Evolutionary conservation across 1,284 basidiomycete species (phyloP), one percentile per base, ranked within the genome.

Genomic region (Hemileia vastatrix): DNA sequence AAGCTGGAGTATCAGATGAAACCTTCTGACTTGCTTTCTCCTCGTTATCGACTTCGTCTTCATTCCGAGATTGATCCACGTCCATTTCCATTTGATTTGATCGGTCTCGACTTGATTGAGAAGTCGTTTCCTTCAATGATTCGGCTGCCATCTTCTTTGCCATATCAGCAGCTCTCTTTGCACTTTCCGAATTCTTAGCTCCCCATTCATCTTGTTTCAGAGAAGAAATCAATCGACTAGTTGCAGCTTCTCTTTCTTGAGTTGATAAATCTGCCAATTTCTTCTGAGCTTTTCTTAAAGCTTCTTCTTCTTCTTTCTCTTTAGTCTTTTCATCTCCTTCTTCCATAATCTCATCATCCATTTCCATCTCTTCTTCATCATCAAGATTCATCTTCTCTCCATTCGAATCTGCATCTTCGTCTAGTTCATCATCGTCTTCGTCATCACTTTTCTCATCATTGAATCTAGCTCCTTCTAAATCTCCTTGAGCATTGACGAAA

Each of bases 401-500:
- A 40, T 40, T 40, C 36, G 8, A 9, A 40, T 40, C 70, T 8
- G 65, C 67, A 57, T 56, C 51, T 18, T 49, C 64, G 49, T 64
- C 62, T 11, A 71, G 72, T 27, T 13, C 18, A 58, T 36, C 48
- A 44, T 56, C 54, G 27, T 49, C 15, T 49, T 49, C 48, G 24
- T 49, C 48, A 19, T n/a, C 19, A 8, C 53, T 54, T 31, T 54
- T 48, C 21, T 63, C 60, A 56, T 63, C 60, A 56, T 63, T 54
- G 51, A 55, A 54, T 66, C 81, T 77, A 0, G 90, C 92, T 1
- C 92, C 92, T 68, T 90, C 85, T 4, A 94, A 66, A 67, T 88
- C 86, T 4, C 92, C 92, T 73, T 92, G 78, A 1, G 87, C 90
- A 68, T 90, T 85, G 1, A 96, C 83, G 72, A 96, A 96, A 31